Conservation (phyloP, 495 filamentous ascomycete genomes). For the Penicillium cataractarum region DNA sequence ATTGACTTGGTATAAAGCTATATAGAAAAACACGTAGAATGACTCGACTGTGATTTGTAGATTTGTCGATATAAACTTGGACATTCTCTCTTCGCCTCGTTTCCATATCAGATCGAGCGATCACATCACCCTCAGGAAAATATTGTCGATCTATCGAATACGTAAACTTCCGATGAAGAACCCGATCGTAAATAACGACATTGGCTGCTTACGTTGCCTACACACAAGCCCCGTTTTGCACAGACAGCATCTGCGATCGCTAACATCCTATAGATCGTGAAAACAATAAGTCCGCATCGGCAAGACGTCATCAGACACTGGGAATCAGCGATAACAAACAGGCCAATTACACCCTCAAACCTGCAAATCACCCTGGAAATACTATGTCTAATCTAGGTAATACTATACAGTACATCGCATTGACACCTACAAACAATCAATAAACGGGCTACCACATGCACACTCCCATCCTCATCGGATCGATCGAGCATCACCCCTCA, state of each 20-base stretch:
- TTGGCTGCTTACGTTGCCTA: not conserved
- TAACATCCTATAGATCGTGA: not conserved
- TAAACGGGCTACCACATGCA: not conserved
- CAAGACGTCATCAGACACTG: constrained; percentile 1
- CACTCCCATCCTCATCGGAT: not conserved
- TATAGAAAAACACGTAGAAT: too few species aligned
- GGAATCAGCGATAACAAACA: not conserved
- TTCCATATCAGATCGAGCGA: too few species aligned
- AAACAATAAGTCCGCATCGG: not conserved
- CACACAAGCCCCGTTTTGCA: not conserved
- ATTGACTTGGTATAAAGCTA: too few species aligned
- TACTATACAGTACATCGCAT: too few species aligned
- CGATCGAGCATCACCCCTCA: not conserved
- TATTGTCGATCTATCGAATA: not conserved
- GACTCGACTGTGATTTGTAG: too few species aligned
- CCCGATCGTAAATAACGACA: not conserved
- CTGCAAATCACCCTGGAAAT: not conserved
- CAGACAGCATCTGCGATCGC: not conserved
- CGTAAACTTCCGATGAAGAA: not conserved
- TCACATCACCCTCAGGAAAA: too few species aligned
- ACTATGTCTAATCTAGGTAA: too few species aligned
- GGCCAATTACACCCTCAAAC: not conserved
- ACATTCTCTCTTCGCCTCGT: too few species aligned
- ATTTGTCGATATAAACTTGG: too few species aligned
- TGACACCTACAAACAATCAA: not conserved